Evolutionary conservation across 805 yeast species (phyloP).

Genomic region (Candida nanaspora): DNA sequence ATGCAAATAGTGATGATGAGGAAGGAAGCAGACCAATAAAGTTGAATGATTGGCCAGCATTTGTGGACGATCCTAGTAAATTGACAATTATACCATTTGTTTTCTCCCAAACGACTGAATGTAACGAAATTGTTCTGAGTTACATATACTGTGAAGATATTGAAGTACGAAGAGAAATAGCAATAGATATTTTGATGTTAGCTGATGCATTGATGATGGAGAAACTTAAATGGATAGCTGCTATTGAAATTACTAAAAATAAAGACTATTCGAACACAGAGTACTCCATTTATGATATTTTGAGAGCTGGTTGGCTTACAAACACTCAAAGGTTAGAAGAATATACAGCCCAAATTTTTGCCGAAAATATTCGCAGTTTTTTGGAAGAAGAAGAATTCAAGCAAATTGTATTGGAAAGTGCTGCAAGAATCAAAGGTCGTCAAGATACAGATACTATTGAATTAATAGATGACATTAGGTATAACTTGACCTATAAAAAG

Average conservation of each 20-base stretch:
- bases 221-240: conserved; percentile 58
- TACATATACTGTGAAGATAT: conserved; percentile 58
- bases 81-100: conserved; percentile 1
- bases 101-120: conserved; percentile 12
- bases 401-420: conserved; percentile 29
- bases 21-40: background rate
- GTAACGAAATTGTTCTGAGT: conserved; percentile 43
- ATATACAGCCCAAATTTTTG: conserved; percentile 51
- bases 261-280: conserved; percentile 14
- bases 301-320: conserved; percentile 63
- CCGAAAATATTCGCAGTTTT: conserved; percentile 37
- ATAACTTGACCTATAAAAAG: conserved; percentile 37
- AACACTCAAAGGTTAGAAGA: conserved; percentile 59
- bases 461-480: conserved; percentile 69
- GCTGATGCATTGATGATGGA: conserved; percentile 59
- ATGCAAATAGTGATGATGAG: background rate
- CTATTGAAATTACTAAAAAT: conserved; percentile 35
- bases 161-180: conserved; percentile 39
- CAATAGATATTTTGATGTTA: conserved; percentile 48
- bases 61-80: background rate
- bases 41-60: background rate
- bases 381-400: conserved; percentile 30
- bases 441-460: conserved; percentile 79
- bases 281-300: conserved; percentile 42
- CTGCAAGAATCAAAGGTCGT: conserved; percentile 43